Percentiles rank a stretch among this genome's conserved stretches.
These are phyloP conservation scores for Phaeotremella fagi DNA, from an alignment of 768 basidiomycete genomes.

Conservation along the genomic window DNA sequence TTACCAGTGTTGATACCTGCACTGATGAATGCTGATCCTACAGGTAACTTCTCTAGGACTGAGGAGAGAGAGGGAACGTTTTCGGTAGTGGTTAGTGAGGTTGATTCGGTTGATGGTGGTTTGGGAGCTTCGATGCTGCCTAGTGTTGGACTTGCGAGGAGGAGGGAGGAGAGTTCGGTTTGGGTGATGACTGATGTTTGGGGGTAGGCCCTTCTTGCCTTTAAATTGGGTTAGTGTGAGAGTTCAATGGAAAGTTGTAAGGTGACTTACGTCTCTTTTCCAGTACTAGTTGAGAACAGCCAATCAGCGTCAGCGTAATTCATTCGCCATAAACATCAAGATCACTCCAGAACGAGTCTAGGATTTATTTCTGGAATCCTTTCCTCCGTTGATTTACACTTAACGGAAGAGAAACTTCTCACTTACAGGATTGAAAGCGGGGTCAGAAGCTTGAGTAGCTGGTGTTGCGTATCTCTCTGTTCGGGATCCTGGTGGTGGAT, in stretches of 20 bases:
- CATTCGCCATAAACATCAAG: slow-evolving; percentile 49
- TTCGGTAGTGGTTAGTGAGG: slow-evolving; percentile 5
- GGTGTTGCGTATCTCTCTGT: slow-evolving; percentile 82
- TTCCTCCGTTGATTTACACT: no score
- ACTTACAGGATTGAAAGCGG: slow-evolving; percentile 37
- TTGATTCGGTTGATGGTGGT: slow-evolving; percentile 22
- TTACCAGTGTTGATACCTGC: slow-evolving; percentile 63
- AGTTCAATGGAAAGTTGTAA: neutral
- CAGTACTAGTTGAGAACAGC: slow-evolving; percentile 57
- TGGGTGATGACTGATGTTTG: slow-evolving; percentile 85
- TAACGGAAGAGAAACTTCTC: slow-evolving; percentile 48
- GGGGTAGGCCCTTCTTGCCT: slow-evolving; percentile 74
- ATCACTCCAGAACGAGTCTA: no score
- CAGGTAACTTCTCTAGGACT: slow-evolving; percentile 45
- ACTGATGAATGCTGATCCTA: slow-evolving; percentile 59
- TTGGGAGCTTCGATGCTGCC: slow-evolving; percentile 41
- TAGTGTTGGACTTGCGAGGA: slow-evolving; percentile 67
- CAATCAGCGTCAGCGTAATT: slow-evolving; percentile 57
- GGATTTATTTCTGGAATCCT: no score
- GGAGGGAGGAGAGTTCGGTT: slow-evolving; percentile 67
- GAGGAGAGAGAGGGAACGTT: slow-evolving; percentile 53
- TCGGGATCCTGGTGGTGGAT: slow-evolving; percentile 81
- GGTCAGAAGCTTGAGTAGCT: slow-evolving; percentile 70
- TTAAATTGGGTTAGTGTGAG: neutral
- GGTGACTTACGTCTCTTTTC: slow-evolving; percentile 73